Base-by-base conservation (phyloP, 352 stramenopile genomes). In the Phytophthora tentaculata region DNA sequence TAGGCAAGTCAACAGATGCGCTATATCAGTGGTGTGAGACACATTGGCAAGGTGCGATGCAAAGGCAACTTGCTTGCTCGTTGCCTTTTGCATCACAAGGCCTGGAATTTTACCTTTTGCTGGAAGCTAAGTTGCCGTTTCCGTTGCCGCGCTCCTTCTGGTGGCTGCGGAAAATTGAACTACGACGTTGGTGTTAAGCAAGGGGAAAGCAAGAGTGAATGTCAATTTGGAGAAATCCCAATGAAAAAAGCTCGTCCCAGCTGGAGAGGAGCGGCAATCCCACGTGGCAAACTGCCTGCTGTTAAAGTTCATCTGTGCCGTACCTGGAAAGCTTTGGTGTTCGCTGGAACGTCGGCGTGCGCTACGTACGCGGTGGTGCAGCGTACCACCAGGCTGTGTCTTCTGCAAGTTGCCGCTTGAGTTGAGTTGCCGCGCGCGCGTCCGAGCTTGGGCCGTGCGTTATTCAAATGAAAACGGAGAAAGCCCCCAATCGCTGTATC, bases 401-500 rank as follows among this genome's bases (percentile, higher is more conserved):
- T 65, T 69, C 53, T 76, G 52, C 53, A 50, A 55, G 22, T 71
- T 72, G 63, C 50, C 19, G 49, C 69, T 64, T 29, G 56, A 75
- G 52, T 72, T 71, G 56, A 72, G 51, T 71, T 71, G 62, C 37
- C 51, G 50, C 60, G 55, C 62, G 28, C 53, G 47, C 37, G 28
- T 69, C 49, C 26, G 57, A 61, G 53, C 59, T 65, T 17, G 52
- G 19, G 28, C 26, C 32, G 22, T 60, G 47, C 32, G 54, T 66
- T 73, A 28, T 56, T 53, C 19, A 64, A 73, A 69, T 75, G 68
- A 45, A 67, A 59, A 71, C 45, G 56, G 52, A 61, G 68, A 71
- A 63, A 64, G 62, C 61, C 57, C 64, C 64, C 61, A 66, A 50
- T 59, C 61, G 6, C 55, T 57, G 63, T 69, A 56, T 35, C 13